phyloP scores from a whole-genome alignment of 345 rosid species.

The Toxicodendron radicans region DNA sequence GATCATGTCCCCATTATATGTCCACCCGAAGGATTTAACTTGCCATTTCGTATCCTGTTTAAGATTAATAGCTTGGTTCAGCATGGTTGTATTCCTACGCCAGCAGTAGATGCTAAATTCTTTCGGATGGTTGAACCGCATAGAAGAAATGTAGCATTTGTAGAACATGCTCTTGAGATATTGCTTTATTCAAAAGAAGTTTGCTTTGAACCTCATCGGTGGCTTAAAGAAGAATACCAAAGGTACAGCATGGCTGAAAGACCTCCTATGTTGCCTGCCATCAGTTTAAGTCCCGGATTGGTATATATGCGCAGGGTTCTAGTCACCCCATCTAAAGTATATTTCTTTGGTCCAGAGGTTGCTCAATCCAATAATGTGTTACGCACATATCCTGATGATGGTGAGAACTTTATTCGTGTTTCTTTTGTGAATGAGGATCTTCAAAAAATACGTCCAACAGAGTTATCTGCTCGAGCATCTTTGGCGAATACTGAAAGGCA shows the following conservation, averaged over 20 bases:
- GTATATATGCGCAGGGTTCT: slow-evolving; percentile 43
- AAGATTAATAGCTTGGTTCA: slow-evolving; percentile 49
- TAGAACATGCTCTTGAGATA: slow-evolving; percentile 45
- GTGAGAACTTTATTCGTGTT: slow-evolving; percentile 46
- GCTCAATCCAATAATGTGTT: slow-evolving; percentile 52
- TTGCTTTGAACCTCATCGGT: slow-evolving; percentile 47
- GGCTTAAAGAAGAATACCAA: slow-evolving; percentile 37
- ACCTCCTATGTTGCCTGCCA: slow-evolving; percentile 27
- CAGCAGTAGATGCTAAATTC: slow-evolving; percentile 36
- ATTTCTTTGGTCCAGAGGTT: slow-evolving; percentile 53
- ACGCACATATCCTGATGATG: slow-evolving; percentile 35
- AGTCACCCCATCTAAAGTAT: slow-evolving; percentile 51
- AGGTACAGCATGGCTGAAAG: neutral
- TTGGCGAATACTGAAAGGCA: slow-evolving; percentile 18
- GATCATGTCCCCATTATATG: slow-evolving; percentile 43
- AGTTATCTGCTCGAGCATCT: slow-evolving; percentile 17
- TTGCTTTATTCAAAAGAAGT: slow-evolving; percentile 32
- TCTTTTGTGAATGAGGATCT: slow-evolving; percentile 54
- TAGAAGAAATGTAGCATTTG: slow-evolving; percentile 17
- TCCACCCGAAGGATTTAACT: slow-evolving; percentile 27
- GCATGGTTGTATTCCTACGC: slow-evolving; percentile 46
- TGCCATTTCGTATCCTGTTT: slow-evolving; percentile 48
- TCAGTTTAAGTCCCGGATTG: slow-evolving; percentile 41
- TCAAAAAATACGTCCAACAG: slow-evolving; percentile 31
- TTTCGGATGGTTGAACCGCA: slow-evolving; percentile 32